Evolutionary conservation across 1,139 yeast genomes (phyloP).

Genomic region (Hyphopichia fennica): DNA sequence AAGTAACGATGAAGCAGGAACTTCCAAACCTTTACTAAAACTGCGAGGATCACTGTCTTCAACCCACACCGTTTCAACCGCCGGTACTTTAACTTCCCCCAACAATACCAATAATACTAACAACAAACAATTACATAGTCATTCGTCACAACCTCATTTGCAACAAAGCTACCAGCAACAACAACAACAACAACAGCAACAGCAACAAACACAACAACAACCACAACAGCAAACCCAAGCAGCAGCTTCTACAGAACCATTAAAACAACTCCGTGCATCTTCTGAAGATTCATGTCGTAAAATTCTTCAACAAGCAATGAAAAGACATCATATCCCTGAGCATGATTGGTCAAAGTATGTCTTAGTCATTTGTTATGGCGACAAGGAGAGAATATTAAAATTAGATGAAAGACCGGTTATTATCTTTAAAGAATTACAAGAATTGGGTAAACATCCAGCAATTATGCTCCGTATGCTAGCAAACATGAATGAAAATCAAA

Average conservation of each 20-base stretch:
- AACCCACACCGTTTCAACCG: constrained; percentile 8
- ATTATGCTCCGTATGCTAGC: constrained; percentile 90
- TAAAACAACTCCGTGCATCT: constrained; percentile 83
- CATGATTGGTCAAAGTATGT: constrained; percentile 91
- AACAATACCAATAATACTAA: constrained; percentile 2
- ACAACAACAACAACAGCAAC: constrained; percentile 4
- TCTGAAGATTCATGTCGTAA: constrained; percentile 92
- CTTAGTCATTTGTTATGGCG: constrained; percentile 86
- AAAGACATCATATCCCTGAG: constrained; percentile 74
- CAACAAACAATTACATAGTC: constrained; percentile 5
- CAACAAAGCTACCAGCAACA: constrained; percentile 1
- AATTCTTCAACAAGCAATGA: constrained; percentile 86
- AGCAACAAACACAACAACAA: constrained; percentile 4
- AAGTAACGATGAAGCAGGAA: not conserved
- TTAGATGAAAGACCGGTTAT: constrained; percentile 86
- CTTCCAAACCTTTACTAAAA: constrained; percentile 13
- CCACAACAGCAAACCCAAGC: constrained; percentile 3
- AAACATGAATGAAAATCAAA: constrained; percentile 15
- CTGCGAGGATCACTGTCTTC: constrained; percentile 16
- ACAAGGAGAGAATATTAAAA: constrained; percentile 80
- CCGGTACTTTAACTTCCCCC: not conserved
- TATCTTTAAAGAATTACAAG: constrained; percentile 85
- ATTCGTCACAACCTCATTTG: constrained; percentile 1
- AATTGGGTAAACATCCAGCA: constrained; percentile 86
- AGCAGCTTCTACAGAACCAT: constrained; percentile 53